Conservation (phyloP, 805 yeast species). For the Yarrowia deformans region DNA sequence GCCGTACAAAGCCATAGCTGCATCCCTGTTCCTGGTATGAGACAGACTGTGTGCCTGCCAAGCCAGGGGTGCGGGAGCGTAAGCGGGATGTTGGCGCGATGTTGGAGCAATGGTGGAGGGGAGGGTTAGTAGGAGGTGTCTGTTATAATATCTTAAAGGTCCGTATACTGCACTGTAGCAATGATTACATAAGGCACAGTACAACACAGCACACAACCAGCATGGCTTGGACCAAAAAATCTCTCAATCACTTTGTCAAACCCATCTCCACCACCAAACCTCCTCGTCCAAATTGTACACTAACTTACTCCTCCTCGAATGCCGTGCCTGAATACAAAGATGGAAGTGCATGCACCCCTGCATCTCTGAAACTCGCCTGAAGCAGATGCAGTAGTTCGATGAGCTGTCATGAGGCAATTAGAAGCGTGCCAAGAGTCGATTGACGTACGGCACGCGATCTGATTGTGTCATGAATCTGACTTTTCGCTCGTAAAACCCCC, state of each 20-base stretch:
- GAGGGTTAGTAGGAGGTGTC: too few species aligned
- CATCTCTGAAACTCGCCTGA: not conserved
- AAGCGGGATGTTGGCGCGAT: not conserved
- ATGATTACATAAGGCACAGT: too few species aligned
- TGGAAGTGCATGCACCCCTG: constrained; percentile 15
- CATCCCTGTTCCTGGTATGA: not conserved
- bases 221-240: too few species aligned
- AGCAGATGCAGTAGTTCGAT: not conserved
- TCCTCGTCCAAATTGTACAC: too few species aligned
- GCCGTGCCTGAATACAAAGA: constrained; percentile 4
- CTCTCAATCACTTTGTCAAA: too few species aligned
- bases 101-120: not conserved
- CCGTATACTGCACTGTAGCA: too few species aligned
- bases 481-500: not conserved
- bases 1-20: not conserved
- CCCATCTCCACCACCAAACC: too few species aligned
- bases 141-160: too few species aligned
- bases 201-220: too few species aligned
- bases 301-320: too few species aligned
- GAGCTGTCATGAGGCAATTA: not conserved
- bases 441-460: too few species aligned
- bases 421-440: not conserved
- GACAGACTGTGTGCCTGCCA: constrained; percentile 16
- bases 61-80: constrained; percentile 4
- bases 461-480: not conserved